phyloP scores from a whole-genome alignment of 1,284 basidiomycete genomes.

The Boletus holoroseus region DNA sequence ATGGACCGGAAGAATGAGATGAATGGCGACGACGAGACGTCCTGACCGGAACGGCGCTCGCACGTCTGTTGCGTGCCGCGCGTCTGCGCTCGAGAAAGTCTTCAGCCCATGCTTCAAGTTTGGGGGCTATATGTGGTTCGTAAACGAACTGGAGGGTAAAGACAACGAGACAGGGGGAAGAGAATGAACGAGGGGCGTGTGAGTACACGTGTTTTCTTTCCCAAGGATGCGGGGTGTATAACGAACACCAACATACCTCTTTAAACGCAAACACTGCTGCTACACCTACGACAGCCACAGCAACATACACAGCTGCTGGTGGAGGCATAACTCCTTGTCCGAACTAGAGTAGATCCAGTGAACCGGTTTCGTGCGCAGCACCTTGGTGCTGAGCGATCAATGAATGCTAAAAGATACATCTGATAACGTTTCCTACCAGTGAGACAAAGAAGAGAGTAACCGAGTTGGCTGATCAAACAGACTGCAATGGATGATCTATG shows the following conservation, averaged over 20 bases:
- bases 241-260: conserved; percentile 33
- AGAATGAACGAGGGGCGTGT: conserved; percentile 10
- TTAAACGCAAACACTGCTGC: conserved; percentile 42
- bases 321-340: conserved; percentile 23
- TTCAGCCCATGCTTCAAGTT: conserved; percentile 48
- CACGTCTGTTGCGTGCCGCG: conserved; percentile 29
- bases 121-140: conserved; percentile 57
- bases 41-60: conserved; percentile 25
- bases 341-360: conserved; percentile 6
- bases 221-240: background rate
- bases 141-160: conserved; percentile 46
- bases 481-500: background rate
- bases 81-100: conserved; percentile 40
- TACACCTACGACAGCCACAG: conserved; percentile 37
- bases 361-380: conserved; percentile 18
- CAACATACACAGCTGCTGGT: conserved; percentile 36
- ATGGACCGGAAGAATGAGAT: conserved; percentile 15
- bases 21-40: conserved; percentile 13
- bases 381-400: background rate
- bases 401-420: background rate
- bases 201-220: conserved; percentile 22
- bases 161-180: background rate
- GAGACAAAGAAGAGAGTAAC: background rate
- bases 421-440: conserved; percentile 4
- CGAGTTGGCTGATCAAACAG: background rate